Percentiles rank a stretch among this genome's conserved stretches.
Conservation (phyloP, 1,139 yeast species). For the Magnusiomyces tetraspermus region DNA sequence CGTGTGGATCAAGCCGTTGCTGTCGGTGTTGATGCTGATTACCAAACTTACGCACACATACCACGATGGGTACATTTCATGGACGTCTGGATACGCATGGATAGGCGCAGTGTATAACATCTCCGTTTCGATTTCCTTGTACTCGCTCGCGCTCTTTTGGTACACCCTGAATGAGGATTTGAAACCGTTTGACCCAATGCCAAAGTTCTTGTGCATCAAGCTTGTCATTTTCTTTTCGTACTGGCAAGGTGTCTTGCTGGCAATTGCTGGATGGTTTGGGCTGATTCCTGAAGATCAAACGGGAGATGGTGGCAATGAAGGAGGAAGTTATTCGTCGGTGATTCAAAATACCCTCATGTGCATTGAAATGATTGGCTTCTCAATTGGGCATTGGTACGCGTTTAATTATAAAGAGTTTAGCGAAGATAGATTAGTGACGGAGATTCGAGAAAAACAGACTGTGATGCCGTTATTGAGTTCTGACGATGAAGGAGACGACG, state of each 20-base stretch:
- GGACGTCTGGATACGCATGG: conserved; percentile 52
- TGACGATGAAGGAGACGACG: background rate
- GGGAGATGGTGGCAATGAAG: background rate
- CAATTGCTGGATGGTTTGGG: conserved; percentile 50
- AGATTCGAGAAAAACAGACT: conserved; percentile 19
- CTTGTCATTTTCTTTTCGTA: conserved; percentile 89
- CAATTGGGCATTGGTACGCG: conserved; percentile 79
- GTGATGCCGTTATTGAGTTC: background rate
- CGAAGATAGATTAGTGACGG: conserved; percentile 47
- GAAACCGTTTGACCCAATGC: conserved; percentile 75
- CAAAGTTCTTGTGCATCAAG: conserved; percentile 87
- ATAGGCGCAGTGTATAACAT: conserved; percentile 61
- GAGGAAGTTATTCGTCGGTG: conserved; percentile 32
- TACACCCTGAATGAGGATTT: conserved; percentile 70
- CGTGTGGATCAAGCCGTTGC: conserved; percentile 86
- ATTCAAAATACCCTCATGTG: conserved; percentile 77
- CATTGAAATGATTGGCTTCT: conserved; percentile 76
- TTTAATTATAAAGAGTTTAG: conserved; percentile 72
- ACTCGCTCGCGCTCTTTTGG: conserved; percentile 88
- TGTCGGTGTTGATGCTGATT: conserved; percentile 49
- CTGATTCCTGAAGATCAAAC: conserved; percentile 35
- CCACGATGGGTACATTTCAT: conserved; percentile 40
- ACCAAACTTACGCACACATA: conserved; percentile 44
- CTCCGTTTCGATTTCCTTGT: conserved; percentile 73
- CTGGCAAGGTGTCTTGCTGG: conserved; percentile 83